Base-by-base conservation (phyloP, 768 basidiomycete species). In the Collybiopsis confluens region DNA sequence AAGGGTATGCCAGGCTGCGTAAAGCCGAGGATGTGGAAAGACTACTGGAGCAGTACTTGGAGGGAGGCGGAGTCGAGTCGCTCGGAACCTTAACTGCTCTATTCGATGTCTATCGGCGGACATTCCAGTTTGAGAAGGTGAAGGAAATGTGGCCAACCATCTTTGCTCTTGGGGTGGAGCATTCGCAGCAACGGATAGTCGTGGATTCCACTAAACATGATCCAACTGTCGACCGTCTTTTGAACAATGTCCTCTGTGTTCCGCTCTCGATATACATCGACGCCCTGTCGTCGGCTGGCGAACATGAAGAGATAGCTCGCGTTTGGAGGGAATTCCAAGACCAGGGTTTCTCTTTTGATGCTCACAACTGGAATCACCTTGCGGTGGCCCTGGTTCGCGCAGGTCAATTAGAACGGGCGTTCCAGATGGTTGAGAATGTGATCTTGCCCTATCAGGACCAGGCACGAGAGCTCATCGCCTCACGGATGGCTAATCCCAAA, bases 281-380 rank as follows among this genome's bases (percentile, higher is more conserved):
- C 58, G 77, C 81, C 4, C 70, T 95, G 47, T 89, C 91, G 2
- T 68, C 72, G 2, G 78, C 77, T 0, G 87, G 86, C 1, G 63
- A 72, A 35, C 86, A 93, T 59, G 57, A 63, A 7, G 79, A 84
- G 55, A 76, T 95, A 42, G 78, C 84, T 15, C 62, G 64, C 2
- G 73, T 78, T 0, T 98, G 96, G 94, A 70, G 73, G n/a, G 64
- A 71, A 27, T 76, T 90, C 46, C 78, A 79, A 56, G 58, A 67
- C 10, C 67, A 73, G 9, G 90, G 90, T 1, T 88, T 95, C 60
- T 75, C 75, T 11, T 92, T 93, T 65, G 91, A 95, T 64, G 79
- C 88, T 11, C 84, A 88, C 61, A 98, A 97, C 66, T 98, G 92
- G 90, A 97, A 96, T 62, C 84, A 90, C 61, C 76, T 97, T 24